Base-by-base conservation (phyloP, 2,329 filamentous ascomycete genomes). In the Pleoardoris graminearum region DNA sequence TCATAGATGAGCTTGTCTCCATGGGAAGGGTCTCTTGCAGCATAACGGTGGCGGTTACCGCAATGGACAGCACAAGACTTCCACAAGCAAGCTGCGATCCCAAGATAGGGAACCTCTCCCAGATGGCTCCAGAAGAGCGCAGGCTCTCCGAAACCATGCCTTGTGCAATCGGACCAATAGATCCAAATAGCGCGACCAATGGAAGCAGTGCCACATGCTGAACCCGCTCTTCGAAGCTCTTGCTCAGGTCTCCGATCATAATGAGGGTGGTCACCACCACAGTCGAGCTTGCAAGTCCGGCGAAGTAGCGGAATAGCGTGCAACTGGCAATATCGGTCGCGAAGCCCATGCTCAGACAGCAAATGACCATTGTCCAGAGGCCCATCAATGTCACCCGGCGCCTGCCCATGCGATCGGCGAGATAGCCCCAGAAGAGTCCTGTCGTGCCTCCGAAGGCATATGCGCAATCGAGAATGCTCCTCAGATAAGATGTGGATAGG, bases 401-500 rank as follows among this genome's bases (percentile, higher is more conserved):
- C 7, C 77, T 69, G 25, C 77, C 77, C 55, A 74, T 62, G 29
- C 71, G 71, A 56, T 79, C 77, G 5, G 76, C 65, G 17, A 76
- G 65, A 48, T 73, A 74, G 21, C 77, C 77, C 76, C 76, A 79
- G 45, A 76, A 69, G 12, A 78, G 65, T 33, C 77, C 77, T 36
- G 67, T 71, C 27, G 75, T 73, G 36, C 75, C 74, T 21, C 77
- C 77, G 49, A 79, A 75, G 17, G 76, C 76, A 58, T 79, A 80
- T 19, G 77, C 75, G 64, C 76, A 78, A 50, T 79, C 76, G 38
- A 79, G 69, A n/a, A 79, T 73, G 48, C 76, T 77, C 47, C 74
- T 73, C 41, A 79, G 68, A 49, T 79, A 79, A 2, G 76, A 76
- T 2, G 75, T 73, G 22, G 77, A 75, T 33, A 77, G 71, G 47